A percentile compares a stretch with the other conserved stretches of the same genome.
Evolutionary conservation across 2,329 filamentous ascomycete genomes (phyloP).

Genomic region (Penicillium sp.): DNA sequence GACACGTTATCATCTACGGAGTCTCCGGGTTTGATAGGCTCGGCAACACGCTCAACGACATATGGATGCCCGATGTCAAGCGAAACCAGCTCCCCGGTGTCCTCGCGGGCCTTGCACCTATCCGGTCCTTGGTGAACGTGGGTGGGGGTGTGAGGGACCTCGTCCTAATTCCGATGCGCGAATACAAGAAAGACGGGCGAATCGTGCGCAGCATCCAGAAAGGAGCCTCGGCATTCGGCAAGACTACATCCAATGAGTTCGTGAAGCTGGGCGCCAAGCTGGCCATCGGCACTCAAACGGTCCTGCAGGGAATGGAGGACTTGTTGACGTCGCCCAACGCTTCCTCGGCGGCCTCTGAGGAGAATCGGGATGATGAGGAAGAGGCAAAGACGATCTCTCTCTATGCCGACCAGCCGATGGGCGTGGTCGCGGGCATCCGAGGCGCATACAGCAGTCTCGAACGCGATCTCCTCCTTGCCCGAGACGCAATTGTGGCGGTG

Average conservation of each 20-base stretch:
- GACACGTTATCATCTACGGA: slow-evolving; percentile 89
- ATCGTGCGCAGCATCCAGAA: slow-evolving; percentile 90
- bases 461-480: slow-evolving; percentile 79
- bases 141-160: slow-evolving; percentile 83
- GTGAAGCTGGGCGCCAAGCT: slow-evolving; percentile 92
- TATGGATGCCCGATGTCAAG: slow-evolving; percentile 94
- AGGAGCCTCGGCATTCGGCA: slow-evolving; percentile 84
- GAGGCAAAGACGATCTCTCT: slow-evolving; percentile 78
- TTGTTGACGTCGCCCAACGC: slow-evolving; percentile 54
- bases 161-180: slow-evolving; percentile 82
- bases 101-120: slow-evolving; percentile 80
- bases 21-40: slow-evolving; percentile 86
- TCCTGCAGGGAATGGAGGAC: slow-evolving; percentile 83
- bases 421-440: slow-evolving; percentile 79
- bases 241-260: slow-evolving; percentile 90
- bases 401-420: slow-evolving; percentile 91
- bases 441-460: slow-evolving; percentile 80
- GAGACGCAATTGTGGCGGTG: slow-evolving; percentile 91
- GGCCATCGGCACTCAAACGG: slow-evolving; percentile 91
- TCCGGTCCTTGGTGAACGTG: slow-evolving; percentile 89
- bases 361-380: slow-evolving; percentile 63
- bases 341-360: slow-evolving; percentile 50
- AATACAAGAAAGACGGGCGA: slow-evolving; percentile 91
- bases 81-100: slow-evolving; percentile 85
- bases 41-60: slow-evolving; percentile 85